A percentile compares a stretch with the other conserved stretches of the same genome.
Evolutionary conservation across 108 stramenopile genomes (phyloP).

Genomic region (Conticribra weissflogii): DNA sequence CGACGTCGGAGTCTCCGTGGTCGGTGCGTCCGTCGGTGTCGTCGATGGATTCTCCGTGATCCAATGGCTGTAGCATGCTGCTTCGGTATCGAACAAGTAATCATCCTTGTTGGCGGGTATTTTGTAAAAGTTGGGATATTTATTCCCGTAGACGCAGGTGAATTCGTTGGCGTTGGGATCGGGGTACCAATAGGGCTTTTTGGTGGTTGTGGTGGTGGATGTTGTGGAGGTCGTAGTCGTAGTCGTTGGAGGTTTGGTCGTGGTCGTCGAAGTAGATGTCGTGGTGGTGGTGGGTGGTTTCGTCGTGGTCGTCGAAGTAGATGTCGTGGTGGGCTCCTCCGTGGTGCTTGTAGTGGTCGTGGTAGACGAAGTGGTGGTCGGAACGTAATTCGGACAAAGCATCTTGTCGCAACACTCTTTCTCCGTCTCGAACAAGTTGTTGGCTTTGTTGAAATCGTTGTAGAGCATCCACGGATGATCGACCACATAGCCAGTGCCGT

Average conservation of each 20-base stretch:
- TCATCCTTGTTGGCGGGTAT: not conserved
- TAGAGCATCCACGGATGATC: not conserved
- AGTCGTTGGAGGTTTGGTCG: too few species aligned
- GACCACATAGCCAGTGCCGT: not conserved
- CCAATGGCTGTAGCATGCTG: not conserved
- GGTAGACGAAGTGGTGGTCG: too few species aligned
- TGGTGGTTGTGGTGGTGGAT: not conserved
- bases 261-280: too few species aligned
- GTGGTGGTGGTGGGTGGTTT: too few species aligned
- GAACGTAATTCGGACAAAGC: too few species aligned
- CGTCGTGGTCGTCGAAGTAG: too few species aligned
- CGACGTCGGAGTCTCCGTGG: not conserved
- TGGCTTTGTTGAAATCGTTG: not conserved
- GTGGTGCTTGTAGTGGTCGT: too few species aligned
- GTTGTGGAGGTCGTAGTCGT: not conserved
- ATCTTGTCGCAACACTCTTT: too few species aligned
- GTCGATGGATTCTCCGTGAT: not conserved
- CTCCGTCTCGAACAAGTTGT: too few species aligned
- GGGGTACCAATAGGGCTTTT: constrained; percentile 4
- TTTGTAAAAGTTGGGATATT: not conserved
- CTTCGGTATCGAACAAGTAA: not conserved
- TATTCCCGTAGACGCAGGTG: constrained; percentile 4
- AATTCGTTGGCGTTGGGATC: constrained; percentile 7
- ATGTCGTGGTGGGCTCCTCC: too few species aligned
- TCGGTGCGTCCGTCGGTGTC: not conserved